These are phyloP conservation scores for Peniophora sp. DNA, from an alignment of 1,284 basidiomycete genomes.

Conservation along the genomic window DNA sequence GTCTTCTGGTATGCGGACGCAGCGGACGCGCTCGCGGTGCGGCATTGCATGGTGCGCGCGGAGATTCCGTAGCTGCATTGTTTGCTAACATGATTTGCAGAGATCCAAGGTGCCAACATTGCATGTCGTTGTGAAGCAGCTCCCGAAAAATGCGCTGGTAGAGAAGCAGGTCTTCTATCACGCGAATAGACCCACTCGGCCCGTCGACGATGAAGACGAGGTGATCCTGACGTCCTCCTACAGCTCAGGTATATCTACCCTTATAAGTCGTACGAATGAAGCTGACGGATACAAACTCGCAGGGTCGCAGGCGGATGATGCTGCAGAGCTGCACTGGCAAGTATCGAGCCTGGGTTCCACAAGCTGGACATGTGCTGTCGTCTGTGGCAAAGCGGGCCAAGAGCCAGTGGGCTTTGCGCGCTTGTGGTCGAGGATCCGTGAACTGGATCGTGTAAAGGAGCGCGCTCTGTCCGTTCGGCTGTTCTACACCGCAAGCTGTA, in stretches of 20 bases:
- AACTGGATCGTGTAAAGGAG: not conserved
- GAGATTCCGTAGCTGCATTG: not conserved
- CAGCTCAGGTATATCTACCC: slow-evolving; percentile 27
- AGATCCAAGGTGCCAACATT: slow-evolving; percentile 37
- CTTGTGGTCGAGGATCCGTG: not conserved
- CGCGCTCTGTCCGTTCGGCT: slow-evolving; percentile 32
- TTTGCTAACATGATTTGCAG: slow-evolving; percentile 8
- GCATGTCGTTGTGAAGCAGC: slow-evolving; percentile 58
- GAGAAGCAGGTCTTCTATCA: slow-evolving; percentile 70
- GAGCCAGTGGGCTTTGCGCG: too few relatives aligned
- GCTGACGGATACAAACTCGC: not conserved
- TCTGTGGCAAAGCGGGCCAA: too few relatives aligned
- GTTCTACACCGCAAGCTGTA: slow-evolving; percentile 26
- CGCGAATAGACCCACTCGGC: slow-evolving; percentile 43
- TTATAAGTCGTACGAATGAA: not conserved
- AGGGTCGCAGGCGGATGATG: not conserved
- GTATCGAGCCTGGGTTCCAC: too few relatives aligned
- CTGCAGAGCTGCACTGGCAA: not conserved
- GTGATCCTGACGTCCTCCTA: slow-evolving; percentile 28
- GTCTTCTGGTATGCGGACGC: slow-evolving; percentile 57
- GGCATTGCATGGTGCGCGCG: not conserved
- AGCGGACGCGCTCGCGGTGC: not conserved
- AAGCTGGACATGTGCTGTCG: too few relatives aligned
- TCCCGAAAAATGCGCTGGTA: slow-evolving; percentile 72
- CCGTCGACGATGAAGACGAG: slow-evolving; percentile 40